Conservation (phyloP, 192 early-diverging fungal genomes). For the Geranomyces michiganensis region DNA sequence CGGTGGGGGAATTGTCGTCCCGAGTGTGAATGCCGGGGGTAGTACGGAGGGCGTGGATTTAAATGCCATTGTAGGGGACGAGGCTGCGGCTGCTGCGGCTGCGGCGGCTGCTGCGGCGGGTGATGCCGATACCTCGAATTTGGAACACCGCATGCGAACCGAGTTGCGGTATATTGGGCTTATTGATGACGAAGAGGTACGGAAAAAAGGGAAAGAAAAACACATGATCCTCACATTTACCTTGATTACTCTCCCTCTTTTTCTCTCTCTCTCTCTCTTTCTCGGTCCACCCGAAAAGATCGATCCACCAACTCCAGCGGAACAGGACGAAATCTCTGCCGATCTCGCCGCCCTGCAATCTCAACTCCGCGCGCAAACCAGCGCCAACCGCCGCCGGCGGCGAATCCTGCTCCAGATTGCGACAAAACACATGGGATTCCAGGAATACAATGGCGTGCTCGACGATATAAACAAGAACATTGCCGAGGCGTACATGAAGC, state of each 20-base stretch:
- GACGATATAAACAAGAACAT: conserved; percentile 90
- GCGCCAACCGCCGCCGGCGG: conserved; percentile 71
- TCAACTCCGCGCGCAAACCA: conserved; percentile 71
- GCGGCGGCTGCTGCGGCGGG: conserved; percentile 7
- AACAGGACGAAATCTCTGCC: conserved; percentile 49
- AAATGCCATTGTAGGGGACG: neutral
- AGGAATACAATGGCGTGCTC: conserved; percentile 85
- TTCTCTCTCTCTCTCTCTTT: too few species aligned
- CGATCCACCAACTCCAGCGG: neutral
- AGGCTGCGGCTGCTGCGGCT: conserved; percentile 2
- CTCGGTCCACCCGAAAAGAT: too few species aligned
- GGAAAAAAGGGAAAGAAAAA: neutral
- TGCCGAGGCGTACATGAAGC: conserved; percentile 82
- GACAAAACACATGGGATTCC: conserved; percentile 73
- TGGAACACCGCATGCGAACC: conserved; percentile 81
- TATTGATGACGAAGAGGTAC: conserved; percentile 74
- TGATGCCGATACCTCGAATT: conserved; percentile 55
- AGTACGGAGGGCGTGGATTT: neutral
- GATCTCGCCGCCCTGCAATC: conserved; percentile 68
- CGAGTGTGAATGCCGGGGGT: neutral
- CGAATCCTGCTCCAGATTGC: conserved; percentile 68
- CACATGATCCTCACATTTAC: too few species aligned
- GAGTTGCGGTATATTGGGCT: conserved; percentile 86
- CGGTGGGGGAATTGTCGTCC: conserved; percentile 23
- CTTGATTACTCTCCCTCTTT: too few species aligned